Evolutionary conservation across 2,329 filamentous ascomycete species (phyloP).

Genomic region (Alternaria alternata): DNA sequence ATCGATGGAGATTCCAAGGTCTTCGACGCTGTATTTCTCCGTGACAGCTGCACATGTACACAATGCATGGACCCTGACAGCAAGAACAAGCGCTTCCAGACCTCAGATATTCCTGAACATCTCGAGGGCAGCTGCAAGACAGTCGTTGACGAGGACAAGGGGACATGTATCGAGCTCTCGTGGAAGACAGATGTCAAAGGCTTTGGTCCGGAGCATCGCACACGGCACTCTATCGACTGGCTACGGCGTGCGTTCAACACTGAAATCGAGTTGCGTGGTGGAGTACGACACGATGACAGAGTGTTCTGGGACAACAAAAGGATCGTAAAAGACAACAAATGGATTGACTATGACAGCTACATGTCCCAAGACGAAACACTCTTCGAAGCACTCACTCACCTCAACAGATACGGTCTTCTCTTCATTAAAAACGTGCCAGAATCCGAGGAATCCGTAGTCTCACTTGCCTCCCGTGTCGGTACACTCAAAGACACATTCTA

Average conservation of each 20-base stretch:
- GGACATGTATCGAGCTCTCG: conserved; percentile 61
- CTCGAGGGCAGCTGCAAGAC: conserved; percentile 47
- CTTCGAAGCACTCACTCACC: conserved; percentile 66
- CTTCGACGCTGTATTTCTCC: conserved; percentile 54
- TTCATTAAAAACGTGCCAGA: conserved; percentile 79
- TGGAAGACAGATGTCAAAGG: conserved; percentile 67
- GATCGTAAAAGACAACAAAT: conserved; percentile 60
- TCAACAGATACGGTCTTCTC: conserved; percentile 75
- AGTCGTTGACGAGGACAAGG: conserved; percentile 49
- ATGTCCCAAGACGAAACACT: conserved; percentile 68
- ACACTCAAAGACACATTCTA: conserved; percentile 88
- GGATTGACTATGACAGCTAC: conserved; percentile 75
- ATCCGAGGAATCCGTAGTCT: conserved; percentile 69
- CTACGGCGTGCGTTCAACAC: conserved; percentile 42
- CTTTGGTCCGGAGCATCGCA: conserved; percentile 54
- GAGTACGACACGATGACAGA: conserved; percentile 46
- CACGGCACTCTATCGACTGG: conserved; percentile 49
- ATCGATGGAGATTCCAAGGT: conserved; percentile 42
- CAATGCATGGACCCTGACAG: conserved; percentile 66
- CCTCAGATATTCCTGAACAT: conserved; percentile 66
- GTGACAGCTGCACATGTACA: conserved; percentile 67
- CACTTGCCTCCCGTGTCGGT: conserved; percentile 77
- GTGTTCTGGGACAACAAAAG: conserved; percentile 59
- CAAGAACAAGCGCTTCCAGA: conserved; percentile 70
- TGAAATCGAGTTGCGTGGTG: conserved; percentile 40